Percentiles rank a stretch among this genome's conserved stretches.
phyloP scores from a whole-genome alignment of 75 land plant genomes.

The Cunninghamia lanceolata region DNA sequence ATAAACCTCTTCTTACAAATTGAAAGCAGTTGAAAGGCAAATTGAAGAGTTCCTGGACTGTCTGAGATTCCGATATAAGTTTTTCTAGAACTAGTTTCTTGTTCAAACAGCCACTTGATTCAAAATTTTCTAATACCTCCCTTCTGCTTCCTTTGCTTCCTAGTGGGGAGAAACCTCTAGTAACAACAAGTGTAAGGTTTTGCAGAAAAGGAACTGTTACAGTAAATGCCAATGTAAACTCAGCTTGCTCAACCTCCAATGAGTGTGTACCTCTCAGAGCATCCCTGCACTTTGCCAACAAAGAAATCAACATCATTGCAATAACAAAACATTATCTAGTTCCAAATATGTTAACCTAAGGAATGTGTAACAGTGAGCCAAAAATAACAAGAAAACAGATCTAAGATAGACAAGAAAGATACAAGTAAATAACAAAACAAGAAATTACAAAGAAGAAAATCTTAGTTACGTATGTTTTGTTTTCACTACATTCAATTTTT shows the following conservation, averaged over 20 bases:
- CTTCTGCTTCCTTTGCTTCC: neutral
- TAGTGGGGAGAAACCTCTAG: constrained; percentile 18
- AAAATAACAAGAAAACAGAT: neutral
- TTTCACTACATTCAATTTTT: neutral
- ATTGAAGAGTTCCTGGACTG: neutral
- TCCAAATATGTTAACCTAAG: neutral
- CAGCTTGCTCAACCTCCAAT: neutral
- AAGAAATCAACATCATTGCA: neutral
- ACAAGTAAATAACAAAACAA: neutral
- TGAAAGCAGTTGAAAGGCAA: constrained; percentile 13
- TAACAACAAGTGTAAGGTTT: constrained; percentile 53
- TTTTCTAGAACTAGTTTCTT: constrained; percentile 6
- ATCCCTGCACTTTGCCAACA: constrained; percentile 26
- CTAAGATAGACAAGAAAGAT: neutral
- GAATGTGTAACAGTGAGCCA: neutral
- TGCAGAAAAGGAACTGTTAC: constrained; percentile 52
- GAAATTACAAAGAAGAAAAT: neutral
- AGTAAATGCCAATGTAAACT: constrained; percentile 31
- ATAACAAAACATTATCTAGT: neutral
- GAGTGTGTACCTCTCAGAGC: constrained; percentile 13
- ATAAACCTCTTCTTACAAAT: constrained; percentile 8
- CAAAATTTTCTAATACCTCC: neutral
- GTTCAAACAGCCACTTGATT: neutral
- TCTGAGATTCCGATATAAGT: constrained; percentile 1
- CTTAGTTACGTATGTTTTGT: neutral